These are phyloP conservation scores for Blastomyces gilchristii DNA, from an alignment of 2,329 filamentous ascomycete species.

Conservation along the genomic window DNA sequence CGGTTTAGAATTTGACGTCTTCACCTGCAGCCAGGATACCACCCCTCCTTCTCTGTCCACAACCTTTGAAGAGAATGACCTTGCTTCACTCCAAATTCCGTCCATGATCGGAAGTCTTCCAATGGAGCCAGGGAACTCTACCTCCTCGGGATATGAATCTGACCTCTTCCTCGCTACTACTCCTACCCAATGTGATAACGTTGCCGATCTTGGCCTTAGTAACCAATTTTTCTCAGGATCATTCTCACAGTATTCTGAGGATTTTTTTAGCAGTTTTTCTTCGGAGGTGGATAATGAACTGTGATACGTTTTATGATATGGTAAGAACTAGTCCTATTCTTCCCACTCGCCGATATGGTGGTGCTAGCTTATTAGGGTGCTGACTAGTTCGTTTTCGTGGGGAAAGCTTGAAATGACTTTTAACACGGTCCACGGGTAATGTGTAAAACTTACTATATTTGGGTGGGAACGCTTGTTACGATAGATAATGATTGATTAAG, in stretches of 20 bases:
- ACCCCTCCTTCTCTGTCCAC: constrained; percentile 26
- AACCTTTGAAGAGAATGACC: constrained; percentile 23
- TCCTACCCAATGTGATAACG: constrained; percentile 16
- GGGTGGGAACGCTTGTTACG: neutral
- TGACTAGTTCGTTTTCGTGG: neutral
- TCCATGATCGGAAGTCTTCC: neutral
- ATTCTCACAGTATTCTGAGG: constrained; percentile 28
- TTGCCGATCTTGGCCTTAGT: constrained; percentile 15
- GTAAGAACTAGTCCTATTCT: neutral
- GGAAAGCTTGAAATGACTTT: neutral
- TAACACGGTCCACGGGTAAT: neutral
- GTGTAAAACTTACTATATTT: neutral
- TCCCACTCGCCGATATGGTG: too few species aligned
- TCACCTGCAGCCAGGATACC: constrained; percentile 28
- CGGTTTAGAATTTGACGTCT: constrained; percentile 33
- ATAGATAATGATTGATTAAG: neutral
- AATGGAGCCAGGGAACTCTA: neutral
- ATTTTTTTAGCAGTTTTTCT: constrained; percentile 15
- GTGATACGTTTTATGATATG: neutral
- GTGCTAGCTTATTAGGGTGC: neutral
- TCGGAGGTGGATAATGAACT: constrained; percentile 8
- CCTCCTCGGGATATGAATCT: constrained; percentile 21
- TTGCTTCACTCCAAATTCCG: constrained; percentile 1
- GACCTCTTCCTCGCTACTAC: constrained; percentile 27
- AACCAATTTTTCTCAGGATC: constrained; percentile 27